Evolutionary conservation across 1,284 basidiomycete species (phyloP), one percentile per base, ranked within the genome.

Genomic region (Xerocomus alliaceus): DNA sequence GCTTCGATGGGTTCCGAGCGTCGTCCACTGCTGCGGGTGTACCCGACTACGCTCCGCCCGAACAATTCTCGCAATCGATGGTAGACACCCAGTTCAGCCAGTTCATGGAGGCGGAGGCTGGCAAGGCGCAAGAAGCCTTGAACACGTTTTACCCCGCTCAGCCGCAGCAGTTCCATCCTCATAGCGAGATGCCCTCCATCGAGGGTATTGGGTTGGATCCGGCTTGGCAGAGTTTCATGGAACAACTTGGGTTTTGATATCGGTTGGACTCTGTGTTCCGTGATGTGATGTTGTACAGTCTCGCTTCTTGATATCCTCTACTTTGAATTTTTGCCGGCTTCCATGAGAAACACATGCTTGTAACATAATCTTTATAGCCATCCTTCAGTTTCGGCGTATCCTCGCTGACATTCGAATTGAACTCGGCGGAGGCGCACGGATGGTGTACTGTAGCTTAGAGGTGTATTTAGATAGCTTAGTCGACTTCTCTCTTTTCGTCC

Each of bases 201-300:
- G 71, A 70, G 4, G 66, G 75, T 18, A 71, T 79, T 2, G 75
- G 81, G 52, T 66, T 88, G 59, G 87, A 90, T 68, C 76, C 85
- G 29, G 83, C 85, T 1, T 90, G 88, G 88, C 83, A 86, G 70
- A 83, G 79, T 62, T 87, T 90, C 58, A 84, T 88, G 46, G 86
- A 88, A 71, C 88, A 90, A 67, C 77, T 90, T 54, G 88, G 88
- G 2, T 89, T 88, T 68, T 59, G 45, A 59, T n/a, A 4, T 20
- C 7, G 32, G n/a, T n/a, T n/a, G n/a, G n/a, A n/a, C n/a, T n/a
- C n/a, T n/a, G n/a, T n/a, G n/a, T n/a, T n/a, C n/a, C n/a, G n/a
- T n/a, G n/a, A n/a, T n/a, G n/a, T n/a, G n/a, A n/a, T n/a, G n/a
- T n/a, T n/a, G n/a, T n/a, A n/a, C n/a, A n/a, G n/a, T n/a, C n/a